Conservation (phyloP, 495 filamentous ascomycete genomes). For the Tuber borchii region DNA sequence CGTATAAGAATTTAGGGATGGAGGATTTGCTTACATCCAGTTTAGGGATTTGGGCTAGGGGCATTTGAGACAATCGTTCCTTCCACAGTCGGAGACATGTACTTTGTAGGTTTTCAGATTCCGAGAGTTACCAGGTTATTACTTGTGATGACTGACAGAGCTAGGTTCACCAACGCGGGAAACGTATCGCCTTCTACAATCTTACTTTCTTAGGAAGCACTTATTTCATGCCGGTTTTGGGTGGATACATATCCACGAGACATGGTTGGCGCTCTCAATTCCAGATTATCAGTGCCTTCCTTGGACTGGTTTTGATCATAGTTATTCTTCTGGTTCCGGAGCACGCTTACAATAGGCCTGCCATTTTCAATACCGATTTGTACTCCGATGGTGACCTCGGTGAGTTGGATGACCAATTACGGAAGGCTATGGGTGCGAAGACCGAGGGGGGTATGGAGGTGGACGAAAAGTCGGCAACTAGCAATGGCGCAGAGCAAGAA, state of each 20-base stretch:
- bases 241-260: slow-evolving; percentile 47
- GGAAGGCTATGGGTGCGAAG: background rate
- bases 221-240: slow-evolving; percentile 50
- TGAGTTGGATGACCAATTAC: slow-evolving; percentile 27
- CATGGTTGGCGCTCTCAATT: slow-evolving; percentile 42
- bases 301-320: slow-evolving; percentile 32
- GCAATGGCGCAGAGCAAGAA: background rate
- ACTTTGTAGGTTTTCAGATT: slow-evolving; percentile 48
- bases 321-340: slow-evolving; percentile 40
- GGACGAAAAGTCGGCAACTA: background rate
- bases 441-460: background rate
- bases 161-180: slow-evolving; percentile 54
- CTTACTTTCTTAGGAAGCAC: slow-evolving; percentile 54
- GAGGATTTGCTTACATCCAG: slow-evolving; percentile 41
- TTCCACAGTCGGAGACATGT: slow-evolving; percentile 53
- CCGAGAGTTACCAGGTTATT: too few species aligned
- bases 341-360: slow-evolving; percentile 39
- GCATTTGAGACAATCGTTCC: slow-evolving; percentile 56
- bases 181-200: slow-evolving; percentile 60
- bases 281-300: slow-evolving; percentile 37
- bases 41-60: slow-evolving; percentile 50
- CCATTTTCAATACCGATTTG: slow-evolving; percentile 41
- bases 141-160: background rate
- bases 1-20: slow-evolving; percentile 17
- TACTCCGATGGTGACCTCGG: slow-evolving; percentile 18